phyloP scores from a whole-genome alignment of 257 asterid species.

The Orobanche coerulescens region DNA sequence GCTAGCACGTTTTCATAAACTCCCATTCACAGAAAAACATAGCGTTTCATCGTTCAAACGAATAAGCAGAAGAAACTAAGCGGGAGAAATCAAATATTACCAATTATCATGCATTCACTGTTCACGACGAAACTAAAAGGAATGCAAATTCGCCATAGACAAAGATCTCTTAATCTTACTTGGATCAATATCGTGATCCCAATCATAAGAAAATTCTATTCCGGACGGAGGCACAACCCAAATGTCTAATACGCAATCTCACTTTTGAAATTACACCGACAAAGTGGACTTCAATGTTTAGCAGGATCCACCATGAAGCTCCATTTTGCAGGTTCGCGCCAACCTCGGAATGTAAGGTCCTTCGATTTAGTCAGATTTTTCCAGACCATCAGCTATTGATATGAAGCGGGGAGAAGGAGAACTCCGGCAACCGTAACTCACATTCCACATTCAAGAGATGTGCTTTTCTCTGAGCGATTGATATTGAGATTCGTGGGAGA shows the following conservation, averaged over 20 bases:
- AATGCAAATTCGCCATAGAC: not conserved
- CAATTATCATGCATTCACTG: not conserved
- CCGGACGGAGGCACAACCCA: no score
- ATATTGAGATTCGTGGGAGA: not conserved
- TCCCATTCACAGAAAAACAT: not conserved
- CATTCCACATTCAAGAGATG: not conserved
- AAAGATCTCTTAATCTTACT: not conserved
- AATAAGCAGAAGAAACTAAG: not conserved
- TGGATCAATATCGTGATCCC: not conserved
- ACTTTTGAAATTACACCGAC: not conserved
- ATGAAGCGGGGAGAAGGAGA: not conserved
- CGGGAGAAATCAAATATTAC: not conserved
- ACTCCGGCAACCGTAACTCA: not conserved
- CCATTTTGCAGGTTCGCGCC: not conserved
- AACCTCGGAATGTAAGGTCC: not conserved
- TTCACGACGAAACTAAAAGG: not conserved
- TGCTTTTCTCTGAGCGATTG: not conserved
- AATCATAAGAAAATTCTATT: not conserved
- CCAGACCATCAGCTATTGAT: conserved; percentile 5
- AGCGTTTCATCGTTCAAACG: not conserved
- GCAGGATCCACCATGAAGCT: not conserved
- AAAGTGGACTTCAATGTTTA: not conserved
- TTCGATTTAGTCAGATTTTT: not conserved
- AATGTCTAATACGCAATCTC: not conserved
- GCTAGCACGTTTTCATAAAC: conserved; percentile 6